Evolutionary conservation across 2,329 filamentous ascomycete genomes (phyloP).

Genomic region (Volutella citrinella): DNA sequence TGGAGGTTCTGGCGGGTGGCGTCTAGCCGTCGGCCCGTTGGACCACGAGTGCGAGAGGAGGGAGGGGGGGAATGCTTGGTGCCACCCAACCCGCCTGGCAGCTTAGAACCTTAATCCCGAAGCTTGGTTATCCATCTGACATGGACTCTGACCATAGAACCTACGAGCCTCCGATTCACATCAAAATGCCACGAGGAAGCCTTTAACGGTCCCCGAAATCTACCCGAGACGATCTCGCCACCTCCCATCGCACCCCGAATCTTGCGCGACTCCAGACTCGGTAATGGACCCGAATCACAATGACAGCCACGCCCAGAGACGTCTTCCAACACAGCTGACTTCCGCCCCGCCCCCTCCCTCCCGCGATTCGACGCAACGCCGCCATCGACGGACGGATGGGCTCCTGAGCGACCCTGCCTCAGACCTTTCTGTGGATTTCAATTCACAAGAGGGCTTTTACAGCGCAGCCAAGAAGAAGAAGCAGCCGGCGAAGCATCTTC

Average conservation of each 20-base stretch:
- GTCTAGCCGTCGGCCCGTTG: slow-evolving; percentile 21
- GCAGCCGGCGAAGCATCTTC: slow-evolving; percentile 40
- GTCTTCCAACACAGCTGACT: slow-evolving; percentile 16
- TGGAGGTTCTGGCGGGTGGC: slow-evolving; percentile 21
- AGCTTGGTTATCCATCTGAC: too few species aligned
- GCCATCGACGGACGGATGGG: slow-evolving; percentile 26
- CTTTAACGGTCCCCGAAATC: slow-evolving; percentile 19
- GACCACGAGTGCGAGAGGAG: slow-evolving; percentile 21
- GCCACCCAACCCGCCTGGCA: slow-evolving; percentile 24
- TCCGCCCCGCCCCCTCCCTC: slow-evolving; percentile 19
- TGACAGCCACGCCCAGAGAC: slow-evolving; percentile 28
- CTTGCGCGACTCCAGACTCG: slow-evolving; percentile 15
- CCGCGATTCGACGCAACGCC: slow-evolving; percentile 18
- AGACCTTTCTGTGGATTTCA: slow-evolving; percentile 53
- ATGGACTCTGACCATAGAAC: slow-evolving; percentile 13
- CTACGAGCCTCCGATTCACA: slow-evolving; percentile 11
- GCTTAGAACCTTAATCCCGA: too few species aligned
- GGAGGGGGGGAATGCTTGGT: slow-evolving; percentile 17
- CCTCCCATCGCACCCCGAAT: slow-evolving; percentile 22
- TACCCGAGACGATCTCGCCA: slow-evolving; percentile 36
- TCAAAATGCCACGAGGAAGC: slow-evolving; percentile 15
- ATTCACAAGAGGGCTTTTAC: slow-evolving; percentile 49
- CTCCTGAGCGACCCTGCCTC: slow-evolving; percentile 46
- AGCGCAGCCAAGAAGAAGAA: slow-evolving; percentile 59
- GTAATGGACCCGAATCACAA: slow-evolving; percentile 30